Evolutionary conservation across 805 yeast genomes (phyloP), one percentile per base, ranked within the genome.

Genomic region (Saturnispora kantuleensis): DNA sequence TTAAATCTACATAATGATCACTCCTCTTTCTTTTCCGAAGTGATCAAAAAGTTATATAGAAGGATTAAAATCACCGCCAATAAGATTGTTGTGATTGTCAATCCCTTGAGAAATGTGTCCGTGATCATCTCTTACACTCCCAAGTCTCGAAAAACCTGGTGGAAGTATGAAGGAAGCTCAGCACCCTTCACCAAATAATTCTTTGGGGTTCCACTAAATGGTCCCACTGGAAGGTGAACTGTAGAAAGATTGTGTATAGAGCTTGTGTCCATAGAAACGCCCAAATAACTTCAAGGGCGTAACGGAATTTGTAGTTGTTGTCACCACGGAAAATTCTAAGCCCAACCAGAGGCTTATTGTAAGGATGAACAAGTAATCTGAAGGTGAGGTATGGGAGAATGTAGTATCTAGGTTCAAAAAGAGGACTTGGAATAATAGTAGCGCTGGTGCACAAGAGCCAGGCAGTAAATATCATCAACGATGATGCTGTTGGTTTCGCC

Each of bases 331-430:
- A 40, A 44, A 44, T 46, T 36, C 50, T 18, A 41, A 53, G 17
- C 40, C 46, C 45, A 7, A 56, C 9, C 15, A 65, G 31, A 3
- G 65, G 59, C 31, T 60, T 55, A 13, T 59, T 53, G 18, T 65
- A 62, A 13, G 78, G 76, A 10, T 63, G 62, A 12, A 72, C 60
- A 46, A 77, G 71, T 2, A 85, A 43, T 53, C 97, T 73, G 77
- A 89, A 87, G 34, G 88, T 61, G 10, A 84, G 59, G 57, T 76
- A 79, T 4, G 97, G 97, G 5, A 87, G 54, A 40, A 90, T 84
- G 60, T 82, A 93, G 60, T 93, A 93, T 47, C 98, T 74, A 40
- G 97, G 96, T 62, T 93, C 98, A 56, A 93, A 80, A 51, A 93
- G 68, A 5, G 97, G 98, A 0, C 96, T 81, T 16, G 97, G 96